phyloP scores from a whole-genome alignment of 192 early-diverging fungal species.

The Polychytrium aggregatum region DNA sequence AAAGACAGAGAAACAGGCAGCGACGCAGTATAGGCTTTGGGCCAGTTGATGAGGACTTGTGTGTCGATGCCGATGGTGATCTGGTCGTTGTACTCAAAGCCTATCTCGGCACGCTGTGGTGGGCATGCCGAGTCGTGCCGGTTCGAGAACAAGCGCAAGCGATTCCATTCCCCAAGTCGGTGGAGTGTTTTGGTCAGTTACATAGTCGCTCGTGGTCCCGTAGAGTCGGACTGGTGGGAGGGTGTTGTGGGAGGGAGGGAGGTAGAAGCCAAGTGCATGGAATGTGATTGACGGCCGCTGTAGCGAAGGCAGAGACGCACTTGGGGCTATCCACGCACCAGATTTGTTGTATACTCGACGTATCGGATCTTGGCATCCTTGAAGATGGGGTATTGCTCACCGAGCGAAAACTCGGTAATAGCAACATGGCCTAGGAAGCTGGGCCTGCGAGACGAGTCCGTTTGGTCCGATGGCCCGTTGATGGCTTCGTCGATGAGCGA shows the following conservation, averaged over 20 bases:
- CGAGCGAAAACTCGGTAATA: constrained; percentile 47
- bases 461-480: too few species aligned
- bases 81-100: constrained; percentile 82
- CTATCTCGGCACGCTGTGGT: constrained; percentile 58
- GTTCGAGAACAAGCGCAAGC: too few species aligned
- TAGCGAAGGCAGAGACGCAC: too few species aligned
- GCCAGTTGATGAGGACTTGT: constrained; percentile 91
- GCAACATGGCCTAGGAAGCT: constrained; percentile 57
- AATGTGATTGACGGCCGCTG: too few species aligned
- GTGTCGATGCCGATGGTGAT: constrained; percentile 90
- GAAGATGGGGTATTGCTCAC: constrained; percentile 43
- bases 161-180: too few species aligned
- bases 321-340: constrained; percentile 12
- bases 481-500: constrained; percentile 52
- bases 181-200: too few species aligned
- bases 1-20: constrained; percentile 81
- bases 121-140: too few species aligned
- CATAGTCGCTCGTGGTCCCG: too few species aligned
- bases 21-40: constrained; percentile 73
- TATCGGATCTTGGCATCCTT: constrained; percentile 24
- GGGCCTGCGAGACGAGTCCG: constrained; percentile 47
- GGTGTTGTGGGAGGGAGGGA: too few species aligned
- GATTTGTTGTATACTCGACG: constrained; percentile 27
- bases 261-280: too few species aligned
- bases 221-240: too few species aligned